Conservation (phyloP, 1,139 yeast species). For the Diutina pseudorugosa region DNA sequence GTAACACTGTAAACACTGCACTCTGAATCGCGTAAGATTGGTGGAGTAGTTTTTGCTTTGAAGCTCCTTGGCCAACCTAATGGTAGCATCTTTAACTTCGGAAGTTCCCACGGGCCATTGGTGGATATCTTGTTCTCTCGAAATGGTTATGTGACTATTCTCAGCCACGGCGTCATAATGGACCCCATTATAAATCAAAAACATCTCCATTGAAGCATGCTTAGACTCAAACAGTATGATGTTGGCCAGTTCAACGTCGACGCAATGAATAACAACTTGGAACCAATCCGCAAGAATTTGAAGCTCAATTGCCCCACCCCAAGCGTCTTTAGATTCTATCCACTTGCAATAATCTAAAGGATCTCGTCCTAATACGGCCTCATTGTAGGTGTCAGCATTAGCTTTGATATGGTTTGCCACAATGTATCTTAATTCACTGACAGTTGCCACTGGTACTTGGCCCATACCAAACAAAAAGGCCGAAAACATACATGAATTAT, state of each 20-base stretch:
- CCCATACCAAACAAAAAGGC: slow-evolving; percentile 48
- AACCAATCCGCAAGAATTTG: slow-evolving; percentile 49
- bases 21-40: slow-evolving; percentile 49
- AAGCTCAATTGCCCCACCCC: slow-evolving; percentile 86
- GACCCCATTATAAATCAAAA: slow-evolving; percentile 57
- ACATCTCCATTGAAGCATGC: slow-evolving; percentile 28
- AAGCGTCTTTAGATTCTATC: slow-evolving; percentile 49
- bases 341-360: slow-evolving; percentile 42
- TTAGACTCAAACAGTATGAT: slow-evolving; percentile 42
- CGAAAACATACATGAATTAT: slow-evolving; percentile 70
- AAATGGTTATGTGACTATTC: slow-evolving; percentile 16
- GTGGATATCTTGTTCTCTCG: background rate
- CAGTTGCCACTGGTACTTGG: slow-evolving; percentile 16
- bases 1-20: slow-evolving; percentile 50
- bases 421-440: slow-evolving; percentile 30
- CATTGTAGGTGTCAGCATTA: slow-evolving; percentile 37
- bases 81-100: slow-evolving; percentile 19
- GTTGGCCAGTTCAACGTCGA: slow-evolving; percentile 58
- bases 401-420: slow-evolving; percentile 33
- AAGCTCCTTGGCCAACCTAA: slow-evolving; percentile 30
- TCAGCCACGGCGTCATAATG: slow-evolving; percentile 60
- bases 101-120: background rate
- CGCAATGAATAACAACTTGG: slow-evolving; percentile 41
- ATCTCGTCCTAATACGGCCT: slow-evolving; percentile 47
- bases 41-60: slow-evolving; percentile 50